These are phyloP conservation scores for Clarkia xantiana DNA, from an alignment of 345 rosid genomes.

Conservation along the genomic window DNA sequence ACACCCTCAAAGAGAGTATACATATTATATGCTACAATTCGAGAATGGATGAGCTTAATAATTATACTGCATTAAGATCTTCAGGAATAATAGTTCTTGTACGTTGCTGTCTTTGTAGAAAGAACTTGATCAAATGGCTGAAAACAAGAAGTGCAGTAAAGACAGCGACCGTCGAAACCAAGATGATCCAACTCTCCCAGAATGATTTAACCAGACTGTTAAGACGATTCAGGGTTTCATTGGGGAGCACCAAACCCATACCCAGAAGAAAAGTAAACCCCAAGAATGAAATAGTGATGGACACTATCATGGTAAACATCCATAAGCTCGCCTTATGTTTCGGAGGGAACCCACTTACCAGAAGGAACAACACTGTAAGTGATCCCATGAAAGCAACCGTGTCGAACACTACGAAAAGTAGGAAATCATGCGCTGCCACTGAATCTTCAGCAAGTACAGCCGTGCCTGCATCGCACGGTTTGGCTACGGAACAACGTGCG, in stretches of 20 bases:
- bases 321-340: background rate
- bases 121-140: too few species aligned
- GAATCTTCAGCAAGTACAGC: background rate
- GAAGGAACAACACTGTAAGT: background rate
- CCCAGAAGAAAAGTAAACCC: background rate
- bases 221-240: background rate
- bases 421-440: background rate
- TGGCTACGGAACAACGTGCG: background rate
- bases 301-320: background rate
- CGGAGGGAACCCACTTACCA: background rate
- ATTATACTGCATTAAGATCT: too few species aligned
- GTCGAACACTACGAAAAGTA: background rate
- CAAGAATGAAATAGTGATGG: background rate
- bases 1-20: too few species aligned
- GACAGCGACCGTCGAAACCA: too few species aligned
- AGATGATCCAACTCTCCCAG: background rate
- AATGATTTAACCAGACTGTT: background rate
- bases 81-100: too few species aligned
- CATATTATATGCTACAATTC: too few species aligned
- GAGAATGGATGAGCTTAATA: too few species aligned
- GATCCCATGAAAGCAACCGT: background rate
- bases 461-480: too few species aligned
- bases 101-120: too few species aligned
- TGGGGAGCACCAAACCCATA: background rate
- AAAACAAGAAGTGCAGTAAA: too few species aligned